These are phyloP conservation scores for Cicer judaicum DNA, from an alignment of 306 rosid genomes.

Conservation along the genomic window DNA sequence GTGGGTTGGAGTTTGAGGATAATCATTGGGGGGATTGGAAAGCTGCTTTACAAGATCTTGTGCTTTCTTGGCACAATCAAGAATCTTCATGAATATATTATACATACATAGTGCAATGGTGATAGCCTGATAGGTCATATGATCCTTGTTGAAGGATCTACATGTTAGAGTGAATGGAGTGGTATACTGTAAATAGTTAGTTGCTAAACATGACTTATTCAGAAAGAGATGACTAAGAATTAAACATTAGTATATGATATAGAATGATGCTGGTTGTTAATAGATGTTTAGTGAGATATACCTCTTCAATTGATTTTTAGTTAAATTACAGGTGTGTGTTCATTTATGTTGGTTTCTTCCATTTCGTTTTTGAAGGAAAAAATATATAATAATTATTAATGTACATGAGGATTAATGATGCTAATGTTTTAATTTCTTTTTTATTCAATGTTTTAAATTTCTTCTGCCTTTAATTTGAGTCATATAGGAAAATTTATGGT, in stretches of 20 bases:
- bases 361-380: neutral
- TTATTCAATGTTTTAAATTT: no score
- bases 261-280: neutral
- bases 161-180: neutral
- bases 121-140: no score
- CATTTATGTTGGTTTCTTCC: neutral
- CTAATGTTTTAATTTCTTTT: neutral
- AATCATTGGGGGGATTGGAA: constrained; percentile 61
- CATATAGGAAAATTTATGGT: neutral
- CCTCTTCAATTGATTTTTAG: neutral
- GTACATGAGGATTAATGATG: neutral
- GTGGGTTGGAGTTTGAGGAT: constrained; percentile 64
- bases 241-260: neutral
- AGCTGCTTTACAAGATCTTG: constrained; percentile 53
- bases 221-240: neutral
- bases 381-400: neutral
- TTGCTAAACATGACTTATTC: neutral
- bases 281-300: neutral
- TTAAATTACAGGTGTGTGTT: neutral
- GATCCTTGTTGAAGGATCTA: neutral
- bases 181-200: neutral
- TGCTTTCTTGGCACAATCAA: constrained; percentile 58
- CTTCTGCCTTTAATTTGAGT: neutral
- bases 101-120: no score
- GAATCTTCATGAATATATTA: neutral